phyloP scores from a whole-genome alignment of 2,329 filamentous ascomycete species.

The Penicillium sp. region DNA sequence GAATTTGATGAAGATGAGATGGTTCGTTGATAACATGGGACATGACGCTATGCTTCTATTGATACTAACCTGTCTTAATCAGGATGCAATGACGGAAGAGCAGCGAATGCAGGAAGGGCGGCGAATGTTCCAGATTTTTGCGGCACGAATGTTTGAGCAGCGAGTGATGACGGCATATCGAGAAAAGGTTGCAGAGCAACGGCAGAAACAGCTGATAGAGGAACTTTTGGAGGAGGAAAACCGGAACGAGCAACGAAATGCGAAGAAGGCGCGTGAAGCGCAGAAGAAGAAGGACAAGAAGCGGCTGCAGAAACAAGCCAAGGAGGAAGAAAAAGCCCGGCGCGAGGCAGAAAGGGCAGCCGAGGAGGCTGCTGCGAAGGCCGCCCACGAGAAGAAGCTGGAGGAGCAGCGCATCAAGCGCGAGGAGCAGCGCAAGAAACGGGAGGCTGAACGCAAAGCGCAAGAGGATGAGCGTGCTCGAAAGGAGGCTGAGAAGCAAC shows the following conservation, averaged over 20 bases:
- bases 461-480: slow-evolving; percentile 80
- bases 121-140: slow-evolving; percentile 99
- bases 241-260: slow-evolving; percentile 70
- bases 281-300: slow-evolving; percentile 95
- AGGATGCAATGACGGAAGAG: slow-evolving; percentile 97
- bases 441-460: slow-evolving; percentile 81
- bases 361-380: slow-evolving; percentile 71
- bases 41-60: not conserved
- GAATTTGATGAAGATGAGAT: slow-evolving; percentile 62
- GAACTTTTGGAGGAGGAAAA: slow-evolving; percentile 82
- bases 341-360: slow-evolving; percentile 84
- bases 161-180: slow-evolving; percentile 93
- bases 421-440: slow-evolving; percentile 87
- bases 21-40: slow-evolving; percentile 37
- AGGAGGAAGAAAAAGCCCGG: slow-evolving; percentile 84
- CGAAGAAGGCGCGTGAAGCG: slow-evolving; percentile 88
- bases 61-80: slow-evolving; percentile 34
- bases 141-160: slow-evolving; percentile 98
- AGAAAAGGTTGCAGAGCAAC: slow-evolving; percentile 90
- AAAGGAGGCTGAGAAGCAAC: slow-evolving; percentile 79
- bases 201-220: slow-evolving; percentile 82
- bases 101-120: slow-evolving; percentile 98
- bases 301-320: slow-evolving; percentile 75
- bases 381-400: slow-evolving; percentile 68
- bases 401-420: slow-evolving; percentile 76